Evolutionary conservation across 2,329 filamentous ascomycete genomes (phyloP).

Genomic region (Setomelanomma holmii): DNA sequence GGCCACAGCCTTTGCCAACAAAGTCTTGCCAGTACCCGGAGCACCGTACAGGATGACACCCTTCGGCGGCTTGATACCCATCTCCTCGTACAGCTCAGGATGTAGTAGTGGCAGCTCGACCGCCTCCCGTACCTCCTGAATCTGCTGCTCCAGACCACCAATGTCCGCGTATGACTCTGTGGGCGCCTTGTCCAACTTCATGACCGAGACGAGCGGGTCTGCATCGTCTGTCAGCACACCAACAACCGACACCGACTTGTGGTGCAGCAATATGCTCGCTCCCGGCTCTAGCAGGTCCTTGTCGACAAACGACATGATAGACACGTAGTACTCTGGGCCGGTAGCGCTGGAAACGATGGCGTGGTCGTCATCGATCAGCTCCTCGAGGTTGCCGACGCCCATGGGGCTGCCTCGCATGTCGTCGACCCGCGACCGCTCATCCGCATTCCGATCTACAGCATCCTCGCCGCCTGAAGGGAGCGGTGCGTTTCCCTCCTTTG

Average conservation of each 20-base stretch:
- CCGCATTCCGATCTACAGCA: slow-evolving; percentile 84
- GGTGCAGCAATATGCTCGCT: slow-evolving; percentile 91
- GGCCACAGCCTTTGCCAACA: slow-evolving; percentile 94
- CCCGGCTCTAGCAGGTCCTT: slow-evolving; percentile 97
- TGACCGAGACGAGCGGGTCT: slow-evolving; percentile 93
- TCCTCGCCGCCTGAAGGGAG: slow-evolving; percentile 70
- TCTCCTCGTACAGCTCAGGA: slow-evolving; percentile 97
- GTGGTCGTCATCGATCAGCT: slow-evolving; percentile 99
- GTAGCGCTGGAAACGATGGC: slow-evolving; percentile 98
- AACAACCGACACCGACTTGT: slow-evolving; percentile 97
- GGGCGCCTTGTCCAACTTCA: slow-evolving; percentile 99
- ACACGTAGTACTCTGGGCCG: slow-evolving; percentile 98
- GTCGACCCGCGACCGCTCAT: slow-evolving; percentile 92
- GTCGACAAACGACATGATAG: slow-evolving; percentile 99
- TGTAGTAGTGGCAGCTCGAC: slow-evolving; percentile 94
- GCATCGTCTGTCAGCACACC: slow-evolving; percentile 96
- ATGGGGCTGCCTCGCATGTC: slow-evolving; percentile 99
- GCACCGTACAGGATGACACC: slow-evolving; percentile 98
- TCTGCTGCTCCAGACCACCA: slow-evolving; percentile 92
- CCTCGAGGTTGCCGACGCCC: slow-evolving; percentile 96
- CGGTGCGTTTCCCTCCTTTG: slow-evolving; percentile 61
- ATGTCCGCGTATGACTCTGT: slow-evolving; percentile 99
- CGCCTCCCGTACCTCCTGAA: slow-evolving; percentile 96
- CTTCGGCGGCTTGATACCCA: slow-evolving; percentile 99
- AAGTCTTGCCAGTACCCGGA: slow-evolving; percentile 94